Percentiles rank a stretch among this genome's conserved stretches.
Conservation (phyloP, 768 basidiomycete species). For the Pisolithus marmoratus region DNA sequence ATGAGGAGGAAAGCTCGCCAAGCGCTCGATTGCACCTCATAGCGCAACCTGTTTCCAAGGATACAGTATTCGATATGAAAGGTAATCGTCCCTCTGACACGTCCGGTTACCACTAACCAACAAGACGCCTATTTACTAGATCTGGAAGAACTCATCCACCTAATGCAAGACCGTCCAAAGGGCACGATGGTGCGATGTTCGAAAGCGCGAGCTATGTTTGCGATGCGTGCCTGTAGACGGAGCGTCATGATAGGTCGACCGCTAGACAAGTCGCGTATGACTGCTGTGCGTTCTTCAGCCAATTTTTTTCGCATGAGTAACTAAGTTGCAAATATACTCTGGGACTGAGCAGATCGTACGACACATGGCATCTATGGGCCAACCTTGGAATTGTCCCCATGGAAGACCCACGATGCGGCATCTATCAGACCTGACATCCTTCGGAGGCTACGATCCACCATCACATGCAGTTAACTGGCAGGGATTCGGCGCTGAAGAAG, state of each 20-base stretch:
- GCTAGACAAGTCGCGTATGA: constrained; percentile 75
- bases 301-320: background rate
- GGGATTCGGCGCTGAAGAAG: constrained; percentile 8
- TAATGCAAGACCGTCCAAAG: constrained; percentile 70
- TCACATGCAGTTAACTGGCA: constrained; percentile 33
- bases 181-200: constrained; percentile 88
- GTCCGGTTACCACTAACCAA: constrained; percentile 1
- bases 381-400: constrained; percentile 86
- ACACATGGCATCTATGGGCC: constrained; percentile 81
- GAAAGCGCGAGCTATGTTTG: constrained; percentile 94
- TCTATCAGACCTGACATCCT: constrained; percentile 46
- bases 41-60: constrained; percentile 89
- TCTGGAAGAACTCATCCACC: constrained; percentile 85
- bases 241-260: constrained; percentile 95
- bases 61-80: constrained; percentile 82
- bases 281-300: constrained; percentile 38
- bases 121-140: constrained; percentile 41
- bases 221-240: constrained; percentile 90
- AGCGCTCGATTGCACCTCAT: constrained; percentile 50
- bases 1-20: constrained; percentile 11
- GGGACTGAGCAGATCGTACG: constrained; percentile 49
- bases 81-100: constrained; percentile 40
- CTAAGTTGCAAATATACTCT: background rate
- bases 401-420: constrained; percentile 82
- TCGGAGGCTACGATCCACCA: constrained; percentile 13